These are phyloP conservation scores for Trichoderma guizhouense DNA, from an alignment of 2,329 filamentous ascomycete genomes.

Conservation along the genomic window DNA sequence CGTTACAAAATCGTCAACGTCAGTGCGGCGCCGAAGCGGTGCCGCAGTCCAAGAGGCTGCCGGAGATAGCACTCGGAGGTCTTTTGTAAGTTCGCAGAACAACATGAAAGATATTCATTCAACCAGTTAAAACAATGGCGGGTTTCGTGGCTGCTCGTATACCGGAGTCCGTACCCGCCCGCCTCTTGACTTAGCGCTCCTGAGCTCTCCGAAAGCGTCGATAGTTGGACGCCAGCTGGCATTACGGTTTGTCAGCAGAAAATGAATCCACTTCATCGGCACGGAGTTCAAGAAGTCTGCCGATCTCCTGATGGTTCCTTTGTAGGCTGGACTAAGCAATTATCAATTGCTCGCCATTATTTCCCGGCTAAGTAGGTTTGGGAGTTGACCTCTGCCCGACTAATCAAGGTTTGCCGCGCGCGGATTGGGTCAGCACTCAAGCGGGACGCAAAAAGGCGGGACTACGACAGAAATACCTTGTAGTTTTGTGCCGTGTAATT, in stretches of 20 bases:
- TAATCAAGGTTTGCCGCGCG: background rate
- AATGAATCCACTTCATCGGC: background rate
- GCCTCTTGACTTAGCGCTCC: background rate
- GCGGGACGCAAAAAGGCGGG: background rate
- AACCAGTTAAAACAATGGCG: background rate
- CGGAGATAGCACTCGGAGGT: slow-evolving; percentile 12
- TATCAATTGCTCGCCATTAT: background rate
- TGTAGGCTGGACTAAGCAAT: background rate
- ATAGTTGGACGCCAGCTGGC: background rate
- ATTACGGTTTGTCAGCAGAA: background rate
- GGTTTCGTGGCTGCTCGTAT: background rate
- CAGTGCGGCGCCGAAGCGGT: slow-evolving; percentile 3
- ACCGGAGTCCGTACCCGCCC: slow-evolving; percentile 11
- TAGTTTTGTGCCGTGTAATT: background rate
- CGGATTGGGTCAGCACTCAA: slow-evolving; percentile 8
- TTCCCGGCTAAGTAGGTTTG: background rate
- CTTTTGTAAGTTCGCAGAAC: background rate
- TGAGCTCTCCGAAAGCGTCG: background rate
- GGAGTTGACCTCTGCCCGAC: background rate
- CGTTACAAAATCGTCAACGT: background rate
- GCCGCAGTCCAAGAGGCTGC: background rate
- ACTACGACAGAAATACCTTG: background rate
- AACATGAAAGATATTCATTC: background rate
- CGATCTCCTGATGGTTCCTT: background rate
- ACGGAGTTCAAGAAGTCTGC: background rate